These are phyloP conservation scores for Cladosporium sp. DNA, from an alignment of 2,329 filamentous ascomycete species.

Conservation along the genomic window DNA sequence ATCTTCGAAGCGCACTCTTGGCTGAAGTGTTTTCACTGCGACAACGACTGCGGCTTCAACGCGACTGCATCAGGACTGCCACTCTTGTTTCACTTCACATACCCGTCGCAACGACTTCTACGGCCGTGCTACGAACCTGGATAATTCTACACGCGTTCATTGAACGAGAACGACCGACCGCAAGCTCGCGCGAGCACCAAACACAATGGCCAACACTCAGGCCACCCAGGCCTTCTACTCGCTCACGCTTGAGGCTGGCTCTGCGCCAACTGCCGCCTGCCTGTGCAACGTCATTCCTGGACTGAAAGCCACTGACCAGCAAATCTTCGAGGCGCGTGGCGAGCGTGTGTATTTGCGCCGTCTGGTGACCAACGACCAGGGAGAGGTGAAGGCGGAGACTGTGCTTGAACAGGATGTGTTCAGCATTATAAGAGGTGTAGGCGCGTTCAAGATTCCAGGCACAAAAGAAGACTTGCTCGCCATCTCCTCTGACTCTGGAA, in stretches of 20 bases:
- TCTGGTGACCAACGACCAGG: slow-evolving; percentile 64
- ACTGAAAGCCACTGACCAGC: slow-evolving; percentile 86
- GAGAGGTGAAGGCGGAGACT: slow-evolving; percentile 81
- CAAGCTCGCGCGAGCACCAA: slow-evolving; percentile 22
- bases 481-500: slow-evolving; percentile 90
- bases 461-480: slow-evolving; percentile 98
- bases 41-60: not conserved
- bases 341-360: slow-evolving; percentile 85
- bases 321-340: slow-evolving; percentile 91
- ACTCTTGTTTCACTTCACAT: not conserved
- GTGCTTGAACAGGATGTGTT: slow-evolving; percentile 92
- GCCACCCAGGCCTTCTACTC: slow-evolving; percentile 96
- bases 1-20: not conserved
- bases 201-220: slow-evolving; percentile 90
- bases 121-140: not conserved
- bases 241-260: slow-evolving; percentile 89
- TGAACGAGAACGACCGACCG: not conserved
- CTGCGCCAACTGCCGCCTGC: slow-evolving; percentile 84
- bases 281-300: slow-evolving; percentile 80
- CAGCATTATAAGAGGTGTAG: slow-evolving; percentile 87
- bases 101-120: slow-evolving; percentile 5
- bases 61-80: not conserved
- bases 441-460: slow-evolving; percentile 87
- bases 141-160: not conserved
- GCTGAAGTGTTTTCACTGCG: not conserved